These are phyloP conservation scores for Chlorella sp. DNA, from an alignment of 139 green algal species.

Conservation along the genomic window DNA sequence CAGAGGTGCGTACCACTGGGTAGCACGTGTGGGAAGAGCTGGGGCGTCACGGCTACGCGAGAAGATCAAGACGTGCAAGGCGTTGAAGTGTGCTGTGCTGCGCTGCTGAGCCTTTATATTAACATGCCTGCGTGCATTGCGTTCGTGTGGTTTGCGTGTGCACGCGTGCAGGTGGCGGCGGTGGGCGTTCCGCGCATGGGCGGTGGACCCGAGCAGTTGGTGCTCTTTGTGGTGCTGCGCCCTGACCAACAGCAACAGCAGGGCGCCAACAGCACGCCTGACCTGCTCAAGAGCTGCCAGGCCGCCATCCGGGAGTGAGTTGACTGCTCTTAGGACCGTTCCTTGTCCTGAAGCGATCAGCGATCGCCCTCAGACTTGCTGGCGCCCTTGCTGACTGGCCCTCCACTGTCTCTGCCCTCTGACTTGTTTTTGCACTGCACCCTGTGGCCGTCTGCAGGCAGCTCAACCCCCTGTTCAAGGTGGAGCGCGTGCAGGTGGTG, in stretches of 20 bases:
- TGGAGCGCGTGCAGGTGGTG: slow-evolving; percentile 44
- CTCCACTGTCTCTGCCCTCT: neutral
- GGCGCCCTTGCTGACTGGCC: neutral
- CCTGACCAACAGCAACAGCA: slow-evolving; percentile 3
- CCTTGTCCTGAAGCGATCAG: neutral
- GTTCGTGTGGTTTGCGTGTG: too few relatives aligned
- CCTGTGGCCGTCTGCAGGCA: neutral
- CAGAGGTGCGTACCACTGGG: slow-evolving; percentile 22
- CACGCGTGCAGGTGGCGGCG: slow-evolving; percentile 67
- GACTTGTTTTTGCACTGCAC: neutral
- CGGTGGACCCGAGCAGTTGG: slow-evolving; percentile 80
- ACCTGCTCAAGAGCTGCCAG: slow-evolving; percentile 48
- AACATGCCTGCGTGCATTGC: too few relatives aligned
- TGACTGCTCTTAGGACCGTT: neutral
- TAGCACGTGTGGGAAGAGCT: too few relatives aligned
- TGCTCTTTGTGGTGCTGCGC: slow-evolving; percentile 71
- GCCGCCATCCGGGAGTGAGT: slow-evolving; percentile 24
- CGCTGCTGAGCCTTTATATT: too few relatives aligned
- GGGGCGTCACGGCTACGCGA: too few relatives aligned
- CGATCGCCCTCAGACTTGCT: too few relatives aligned
- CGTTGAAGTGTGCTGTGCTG: too few relatives aligned
- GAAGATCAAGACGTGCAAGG: too few relatives aligned
- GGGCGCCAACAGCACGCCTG: neutral
- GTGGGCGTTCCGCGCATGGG: slow-evolving; percentile 62
- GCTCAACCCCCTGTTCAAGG: slow-evolving; percentile 91